Conservation (phyloP, 2,329 filamentous ascomycete genomes). For the Anthostomella pinea region DNA sequence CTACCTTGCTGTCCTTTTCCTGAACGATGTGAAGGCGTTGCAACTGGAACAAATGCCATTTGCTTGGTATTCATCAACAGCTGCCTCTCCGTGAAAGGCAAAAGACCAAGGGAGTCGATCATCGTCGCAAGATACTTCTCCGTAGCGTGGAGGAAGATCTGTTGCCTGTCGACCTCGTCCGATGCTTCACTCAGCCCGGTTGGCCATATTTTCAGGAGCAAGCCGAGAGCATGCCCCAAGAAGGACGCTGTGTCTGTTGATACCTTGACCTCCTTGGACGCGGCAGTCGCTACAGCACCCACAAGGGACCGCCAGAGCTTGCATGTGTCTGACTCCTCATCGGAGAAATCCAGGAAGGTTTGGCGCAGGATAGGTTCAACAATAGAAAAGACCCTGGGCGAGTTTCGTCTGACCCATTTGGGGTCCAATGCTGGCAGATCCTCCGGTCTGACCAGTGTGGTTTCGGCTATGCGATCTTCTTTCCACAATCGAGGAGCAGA, state of each 20-base stretch:
- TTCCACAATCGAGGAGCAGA: conserved; percentile 65
- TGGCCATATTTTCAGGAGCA: conserved; percentile 69
- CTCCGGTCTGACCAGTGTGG: conserved; percentile 56
- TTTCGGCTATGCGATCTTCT: conserved; percentile 65
- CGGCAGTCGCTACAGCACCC: conserved; percentile 62
- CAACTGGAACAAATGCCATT: conserved; percentile 59
- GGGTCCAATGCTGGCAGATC: conserved; percentile 82
- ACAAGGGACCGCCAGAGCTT: conserved; percentile 62
- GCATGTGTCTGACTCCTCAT: conserved; percentile 51
- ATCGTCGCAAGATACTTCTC: conserved; percentile 49
- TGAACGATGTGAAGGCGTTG: conserved; percentile 63
- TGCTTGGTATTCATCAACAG: conserved; percentile 48
- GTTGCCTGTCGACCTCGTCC: conserved; percentile 44
- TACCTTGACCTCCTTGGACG: conserved; percentile 84
- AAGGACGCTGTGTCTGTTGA: conserved; percentile 80
- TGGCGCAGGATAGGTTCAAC: conserved; percentile 59
- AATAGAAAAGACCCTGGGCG: conserved; percentile 61
- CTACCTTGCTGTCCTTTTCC: conserved; percentile 49
- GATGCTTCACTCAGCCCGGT: conserved; percentile 53
- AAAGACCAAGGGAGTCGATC: conserved; percentile 50
- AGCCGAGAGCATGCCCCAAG: conserved; percentile 66
- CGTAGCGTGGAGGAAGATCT: conserved; percentile 54
- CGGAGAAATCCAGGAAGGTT: conserved; percentile 60
- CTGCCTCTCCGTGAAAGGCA: conserved; percentile 63
- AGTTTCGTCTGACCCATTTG: conserved; percentile 80